Base-by-base conservation (phyloP, 2,329 filamentous ascomycete species). In the Cercospora sesami region DNA sequence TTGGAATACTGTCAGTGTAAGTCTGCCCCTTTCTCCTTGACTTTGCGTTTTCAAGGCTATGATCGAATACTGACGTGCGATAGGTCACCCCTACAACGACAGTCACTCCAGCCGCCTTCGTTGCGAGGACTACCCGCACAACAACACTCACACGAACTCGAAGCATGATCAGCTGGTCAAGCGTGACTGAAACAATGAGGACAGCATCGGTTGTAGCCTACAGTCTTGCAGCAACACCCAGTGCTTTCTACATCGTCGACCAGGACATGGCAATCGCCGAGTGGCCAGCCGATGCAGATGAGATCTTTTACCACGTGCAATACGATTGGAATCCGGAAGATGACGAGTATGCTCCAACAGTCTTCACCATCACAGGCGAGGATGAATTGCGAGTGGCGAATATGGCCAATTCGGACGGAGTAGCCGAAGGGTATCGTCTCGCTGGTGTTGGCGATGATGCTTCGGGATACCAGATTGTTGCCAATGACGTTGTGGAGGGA, bases 211-310 rank as follows among this genome's bases (percentile, higher is more conserved):
- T 30, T 23, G 60, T 33, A n/a, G 16, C 45, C 2, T 63, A 30
- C 16, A 55, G 23, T 9, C 42, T 63, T 33, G 60, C 60, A 51
- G 42, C 60, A n/a, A 63, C 60, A 14, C 60, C 60, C n/a, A 51
- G 28, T 21, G 60, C 60, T 8, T 63, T 63, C 23, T 63, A 63
- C 45, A 63, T 55, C 18, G 60, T 63, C 18, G 60, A 63, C 60
- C 10, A 26, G 1, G 60, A 63, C 45, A 63, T 63, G 60, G 60
- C 60, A 36, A 55, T 63, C 30, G 60, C 60, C 1, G 60, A 63
- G 14, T 63, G 60, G 60, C 60, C 60, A 14, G 60, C 60, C 5
- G 60, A 55, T 48, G 60, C 39, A 33, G 60, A 63, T 0, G 60
- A 63, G 18, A 63, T 63, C 30, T 63, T 45, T 23, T 48, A 62